These are phyloP conservation scores for Gautieria morchelliformis DNA, from an alignment of 768 basidiomycete species.

Conservation along the genomic window DNA sequence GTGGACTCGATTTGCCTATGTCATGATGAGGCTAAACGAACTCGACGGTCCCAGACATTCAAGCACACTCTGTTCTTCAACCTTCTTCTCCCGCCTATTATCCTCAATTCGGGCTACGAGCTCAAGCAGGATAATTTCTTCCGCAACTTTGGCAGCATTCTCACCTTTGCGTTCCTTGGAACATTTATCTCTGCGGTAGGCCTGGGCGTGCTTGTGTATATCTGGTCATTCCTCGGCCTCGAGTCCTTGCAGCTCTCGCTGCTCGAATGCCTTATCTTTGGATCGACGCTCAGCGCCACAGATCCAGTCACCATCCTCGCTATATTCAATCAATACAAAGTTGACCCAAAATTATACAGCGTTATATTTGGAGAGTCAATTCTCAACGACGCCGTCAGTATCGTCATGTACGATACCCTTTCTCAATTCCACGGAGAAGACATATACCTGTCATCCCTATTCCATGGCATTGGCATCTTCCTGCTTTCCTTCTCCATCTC, in stretches of 20 bases:
- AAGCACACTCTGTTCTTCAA: constrained; percentile 98
- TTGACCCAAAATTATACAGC: constrained; percentile 95
- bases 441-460: constrained; percentile 78
- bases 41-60: constrained; percentile 55
- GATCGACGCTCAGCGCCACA: constrained; percentile 93
- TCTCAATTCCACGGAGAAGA: constrained; percentile 87
- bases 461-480: constrained; percentile 97
- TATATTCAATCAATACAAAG: constrained; percentile 97
- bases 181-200: constrained; percentile 96
- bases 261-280: constrained; percentile 92
- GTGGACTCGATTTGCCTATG: constrained; percentile 8
- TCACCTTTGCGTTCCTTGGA: constrained; percentile 87
- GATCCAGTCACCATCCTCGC: constrained; percentile 97
- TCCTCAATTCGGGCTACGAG: constrained; percentile 95
- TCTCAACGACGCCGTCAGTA: constrained; percentile 97
- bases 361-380: constrained; percentile 97
- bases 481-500: constrained; percentile 90
- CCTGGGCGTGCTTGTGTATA: constrained; percentile 87
- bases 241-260: constrained; percentile 80
- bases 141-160: constrained; percentile 93
- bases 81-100: constrained; percentile 94
- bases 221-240: constrained; percentile 88
- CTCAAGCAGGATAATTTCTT: constrained; percentile 99
- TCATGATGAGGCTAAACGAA: background rate
- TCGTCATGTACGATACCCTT: constrained; percentile 98